A percentile compares a stretch with the other conserved stretches of the same genome.
Evolutionary conservation across 371 early-diverging fungal species (phyloP).

Genomic region (Mortierella sp.): DNA sequence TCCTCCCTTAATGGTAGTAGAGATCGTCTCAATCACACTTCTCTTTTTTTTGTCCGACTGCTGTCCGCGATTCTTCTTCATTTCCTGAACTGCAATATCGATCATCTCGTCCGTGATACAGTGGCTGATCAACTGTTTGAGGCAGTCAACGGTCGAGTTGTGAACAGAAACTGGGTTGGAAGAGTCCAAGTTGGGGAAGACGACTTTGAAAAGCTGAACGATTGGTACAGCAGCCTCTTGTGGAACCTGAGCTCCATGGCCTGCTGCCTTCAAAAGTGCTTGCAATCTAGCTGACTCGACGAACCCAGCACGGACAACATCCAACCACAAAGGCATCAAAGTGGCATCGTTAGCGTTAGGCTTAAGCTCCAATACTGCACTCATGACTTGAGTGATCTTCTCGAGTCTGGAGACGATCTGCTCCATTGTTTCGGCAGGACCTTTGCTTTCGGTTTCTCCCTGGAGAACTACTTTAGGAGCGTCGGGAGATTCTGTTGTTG

Average conservation of each 20-base stretch:
- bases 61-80: constrained; percentile 51
- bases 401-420: constrained; percentile 46
- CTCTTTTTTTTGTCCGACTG: constrained; percentile 34
- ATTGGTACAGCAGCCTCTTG: constrained; percentile 41
- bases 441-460: constrained; percentile 18
- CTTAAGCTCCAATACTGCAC: constrained; percentile 81
- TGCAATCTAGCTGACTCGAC: constrained; percentile 72
- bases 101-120: constrained; percentile 82
- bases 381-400: constrained; percentile 57
- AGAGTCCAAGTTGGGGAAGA: constrained; percentile 82
- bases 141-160: constrained; percentile 72
- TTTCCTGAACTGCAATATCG: constrained; percentile 58
- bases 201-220: constrained; percentile 72
- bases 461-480: constrained; percentile 47
- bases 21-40: constrained; percentile 60
- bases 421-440: constrained; percentile 29
- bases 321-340: constrained; percentile 88
- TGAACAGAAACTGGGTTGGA: constrained; percentile 69
- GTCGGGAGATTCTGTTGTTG: constrained; percentile 46
- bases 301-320: constrained; percentile 83
- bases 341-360: constrained; percentile 88
- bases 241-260: constrained; percentile 33
- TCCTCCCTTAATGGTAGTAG: constrained; percentile 68
- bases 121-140: constrained; percentile 73
- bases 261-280: constrained; percentile 54